A percentile compares a stretch with the other conserved stretches of the same genome.
phyloP scores from a whole-genome alignment of 1,284 basidiomycete genomes.

The Ustilago hordei region DNA sequence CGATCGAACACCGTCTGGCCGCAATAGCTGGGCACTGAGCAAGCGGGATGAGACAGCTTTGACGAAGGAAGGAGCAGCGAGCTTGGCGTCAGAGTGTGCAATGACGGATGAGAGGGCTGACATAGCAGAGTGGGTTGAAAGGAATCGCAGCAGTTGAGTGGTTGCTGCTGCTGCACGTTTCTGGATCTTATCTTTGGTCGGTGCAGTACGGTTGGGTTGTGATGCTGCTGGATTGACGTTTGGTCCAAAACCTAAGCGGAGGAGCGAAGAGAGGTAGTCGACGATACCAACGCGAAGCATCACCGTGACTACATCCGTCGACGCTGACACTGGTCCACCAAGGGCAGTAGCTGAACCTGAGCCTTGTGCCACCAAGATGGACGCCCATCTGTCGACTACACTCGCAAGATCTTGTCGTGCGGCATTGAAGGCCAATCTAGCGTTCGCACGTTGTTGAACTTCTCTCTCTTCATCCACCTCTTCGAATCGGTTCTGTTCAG shows the following conservation, averaged over 20 bases:
- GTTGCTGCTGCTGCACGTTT: constrained; percentile 34
- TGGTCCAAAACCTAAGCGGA: constrained; percentile 46
- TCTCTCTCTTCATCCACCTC: constrained; percentile 42
- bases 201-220: background rate
- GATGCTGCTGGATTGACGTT: constrained; percentile 3
- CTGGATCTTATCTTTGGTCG: constrained; percentile 25
- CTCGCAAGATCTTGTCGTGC: constrained; percentile 24
- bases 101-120: constrained; percentile 48
- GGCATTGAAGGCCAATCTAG: constrained; percentile 18
- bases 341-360: background rate
- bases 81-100: constrained; percentile 28
- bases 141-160: constrained; percentile 31
- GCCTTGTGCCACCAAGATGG: constrained; percentile 15
- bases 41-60: constrained; percentile 49
- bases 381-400: constrained; percentile 14
- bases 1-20: constrained; percentile 63
- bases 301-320: constrained; percentile 39
- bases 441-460: constrained; percentile 3
- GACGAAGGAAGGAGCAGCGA: constrained; percentile 48
- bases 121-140: constrained; percentile 46
- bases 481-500: constrained; percentile 37
- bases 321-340: constrained; percentile 1
- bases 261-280: constrained; percentile 41
- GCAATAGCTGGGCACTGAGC: constrained; percentile 59
- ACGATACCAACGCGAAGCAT: constrained; percentile 45